Evolutionary conservation across 495 filamentous ascomycete genomes (phyloP), one percentile per base, ranked within the genome.

Genomic region (Talaromyces liani): DNA sequence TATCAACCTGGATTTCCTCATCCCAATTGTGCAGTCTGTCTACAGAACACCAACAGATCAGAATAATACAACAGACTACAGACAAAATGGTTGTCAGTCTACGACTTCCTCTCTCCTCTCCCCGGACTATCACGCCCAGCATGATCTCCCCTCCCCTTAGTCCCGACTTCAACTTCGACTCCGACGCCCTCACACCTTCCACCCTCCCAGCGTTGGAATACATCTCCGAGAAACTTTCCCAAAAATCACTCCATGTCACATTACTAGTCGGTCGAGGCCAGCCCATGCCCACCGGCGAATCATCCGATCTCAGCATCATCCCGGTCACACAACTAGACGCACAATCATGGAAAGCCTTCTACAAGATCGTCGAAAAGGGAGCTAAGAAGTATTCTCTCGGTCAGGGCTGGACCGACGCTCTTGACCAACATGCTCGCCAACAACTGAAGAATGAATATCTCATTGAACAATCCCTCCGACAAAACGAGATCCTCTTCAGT

Each of bases 401-500:
- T 58, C 71, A 72, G n/a, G 73, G 73, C 68, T 83, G 79, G 77
- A 72, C 70, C 58, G 72, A 80, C 49, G 72, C 73, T 24, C 63
- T 78, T 31, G 39, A 45, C 7, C 66, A 67, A 62, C 72, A 78
- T 66, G 69, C 71, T 63, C 64, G 75, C 63, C 72, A 80, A 33
- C 70, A 73, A 59, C 65, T 72, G 27, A 70, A 72, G 65, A 73
- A 79, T 67, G 70, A 76, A 36, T 81, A 89, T 64, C 77, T 92
- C 3, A 75, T 89, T 31, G 77, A 84, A 36, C 83, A 86, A 58
- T 91, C 88, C 8, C 79, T 90, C 27, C 68, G 79, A 51, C 88
- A 91, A 68, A 87, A 90, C 67, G 85, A 89, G 58, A 76, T 87
- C 33, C 74, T 91, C 61, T 91, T 88, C 77, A 82, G 84, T 29